A percentile compares a stretch with the other conserved stretches of the same genome.
Conservation (phyloP, 129 eudicot species). For the Cynara cardunculus region DNA sequence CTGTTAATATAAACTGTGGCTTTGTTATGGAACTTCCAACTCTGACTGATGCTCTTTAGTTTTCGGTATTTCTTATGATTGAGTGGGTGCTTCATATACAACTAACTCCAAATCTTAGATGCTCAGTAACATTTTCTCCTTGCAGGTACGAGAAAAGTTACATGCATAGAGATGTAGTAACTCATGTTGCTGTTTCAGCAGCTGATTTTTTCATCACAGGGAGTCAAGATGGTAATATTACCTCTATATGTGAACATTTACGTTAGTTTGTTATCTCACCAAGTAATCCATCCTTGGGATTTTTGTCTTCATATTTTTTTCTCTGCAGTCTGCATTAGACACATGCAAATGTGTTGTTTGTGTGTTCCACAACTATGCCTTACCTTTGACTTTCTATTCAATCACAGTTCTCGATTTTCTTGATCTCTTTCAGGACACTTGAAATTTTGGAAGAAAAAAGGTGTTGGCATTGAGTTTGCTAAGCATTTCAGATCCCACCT, state of each 20-base stretch:
- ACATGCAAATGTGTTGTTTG: neutral
- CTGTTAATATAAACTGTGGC: neutral
- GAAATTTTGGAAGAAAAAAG: constrained; percentile 97
- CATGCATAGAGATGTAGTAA: constrained; percentile 97
- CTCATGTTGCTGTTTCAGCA: constrained; percentile 93
- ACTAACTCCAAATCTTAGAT: neutral
- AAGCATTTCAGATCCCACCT: constrained; percentile 93
- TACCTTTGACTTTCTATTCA: neutral
- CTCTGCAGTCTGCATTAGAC: neutral
- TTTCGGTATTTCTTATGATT: neutral
- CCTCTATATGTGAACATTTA: neutral
- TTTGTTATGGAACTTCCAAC: neutral
- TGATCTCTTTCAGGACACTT: constrained; percentile 63
- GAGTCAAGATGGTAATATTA: constrained; percentile 76
- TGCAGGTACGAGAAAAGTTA: constrained; percentile 98
- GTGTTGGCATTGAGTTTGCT: constrained; percentile 87
- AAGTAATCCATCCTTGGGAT: neutral
- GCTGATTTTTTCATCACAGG: constrained; percentile 98
- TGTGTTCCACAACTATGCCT: neutral
- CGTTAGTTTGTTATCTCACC: neutral
- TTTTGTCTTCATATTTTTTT: neutral
- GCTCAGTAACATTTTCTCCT: neutral
- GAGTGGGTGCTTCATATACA: neutral
- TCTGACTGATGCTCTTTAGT: neutral
- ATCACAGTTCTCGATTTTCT: neutral